Evolutionary conservation across 805 yeast species (phyloP).

Genomic region (Kluyveromyces nonfermentans): DNA sequence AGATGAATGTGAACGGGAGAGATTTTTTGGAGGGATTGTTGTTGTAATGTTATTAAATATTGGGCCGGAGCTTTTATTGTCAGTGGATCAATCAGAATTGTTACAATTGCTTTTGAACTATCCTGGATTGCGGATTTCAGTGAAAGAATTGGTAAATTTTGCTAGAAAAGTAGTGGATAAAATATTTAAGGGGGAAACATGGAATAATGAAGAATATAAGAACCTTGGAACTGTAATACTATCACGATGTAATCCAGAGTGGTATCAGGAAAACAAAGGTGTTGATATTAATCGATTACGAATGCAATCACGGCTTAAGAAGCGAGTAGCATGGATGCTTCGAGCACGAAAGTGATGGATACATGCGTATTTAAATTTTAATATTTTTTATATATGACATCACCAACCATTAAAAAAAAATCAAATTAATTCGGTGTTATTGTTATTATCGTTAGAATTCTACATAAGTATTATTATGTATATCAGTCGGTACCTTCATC

Average conservation of each 20-base stretch:
- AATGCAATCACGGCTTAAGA: constrained; percentile 19
- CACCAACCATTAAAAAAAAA: too few species aligned
- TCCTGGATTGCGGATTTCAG: constrained; percentile 2
- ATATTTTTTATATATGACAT: too few species aligned
- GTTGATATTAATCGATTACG: constrained; percentile 12
- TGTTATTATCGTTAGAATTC: not conserved
- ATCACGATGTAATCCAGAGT: constrained; percentile 3
- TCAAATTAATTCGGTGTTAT: not conserved
- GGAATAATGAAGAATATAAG: not conserved
- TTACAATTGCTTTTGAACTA: constrained; percentile 22
- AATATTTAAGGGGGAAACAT: not conserved
- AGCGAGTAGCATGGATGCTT: constrained; percentile 15
- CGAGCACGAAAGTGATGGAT: constrained; percentile 3
- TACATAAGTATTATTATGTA: too few species aligned
- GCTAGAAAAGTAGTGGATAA: not conserved
- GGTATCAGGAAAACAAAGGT: constrained; percentile 6
- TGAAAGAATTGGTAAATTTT: not conserved
- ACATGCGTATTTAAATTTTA: too few species aligned
- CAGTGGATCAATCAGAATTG: constrained; percentile 22
- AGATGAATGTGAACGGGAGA: constrained; percentile 13
- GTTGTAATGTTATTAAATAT: constrained; percentile 17
- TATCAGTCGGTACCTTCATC: not conserved
- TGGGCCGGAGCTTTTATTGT: constrained; percentile 11
- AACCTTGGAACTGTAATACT: not conserved
- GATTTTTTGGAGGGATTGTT: constrained; percentile 17